phyloP scores from a whole-genome alignment of 2,329 filamentous ascomycete species.

The Colletotrichum sp. region DNA sequence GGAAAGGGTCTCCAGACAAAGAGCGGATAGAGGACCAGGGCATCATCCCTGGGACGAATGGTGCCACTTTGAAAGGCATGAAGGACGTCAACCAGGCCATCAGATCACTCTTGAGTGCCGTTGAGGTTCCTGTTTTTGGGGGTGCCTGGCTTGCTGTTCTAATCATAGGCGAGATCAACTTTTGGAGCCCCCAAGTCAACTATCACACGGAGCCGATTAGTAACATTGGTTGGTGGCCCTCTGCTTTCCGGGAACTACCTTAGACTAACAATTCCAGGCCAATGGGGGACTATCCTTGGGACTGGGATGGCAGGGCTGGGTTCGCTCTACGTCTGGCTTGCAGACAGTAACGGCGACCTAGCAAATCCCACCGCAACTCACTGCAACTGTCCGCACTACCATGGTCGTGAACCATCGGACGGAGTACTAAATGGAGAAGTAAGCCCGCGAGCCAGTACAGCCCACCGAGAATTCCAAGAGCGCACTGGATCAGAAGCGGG shows the following conservation, averaged over 20 bases:
- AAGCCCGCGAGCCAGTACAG: background rate
- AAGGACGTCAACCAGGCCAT: constrained; percentile 61
- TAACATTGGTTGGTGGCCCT: constrained; percentile 55
- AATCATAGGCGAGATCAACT: constrained; percentile 67
- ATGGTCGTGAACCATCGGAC: background rate
- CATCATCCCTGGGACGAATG: constrained; percentile 57
- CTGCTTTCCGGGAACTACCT: too few relatives aligned
- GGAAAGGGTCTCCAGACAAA: constrained; percentile 31
- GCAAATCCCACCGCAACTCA: constrained; percentile 17
- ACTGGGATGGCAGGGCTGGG: constrained; percentile 62
- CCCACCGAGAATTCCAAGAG: background rate
- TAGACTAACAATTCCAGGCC: constrained; percentile 39
- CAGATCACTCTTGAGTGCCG: constrained; percentile 55
- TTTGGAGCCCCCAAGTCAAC: constrained; percentile 59
- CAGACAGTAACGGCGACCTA: constrained; percentile 29
- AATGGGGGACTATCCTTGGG: constrained; percentile 66
- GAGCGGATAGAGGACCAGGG: constrained; percentile 36
- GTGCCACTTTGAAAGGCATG: constrained; percentile 56
- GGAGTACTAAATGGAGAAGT: background rate
- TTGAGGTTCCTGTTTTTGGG: constrained; percentile 64
- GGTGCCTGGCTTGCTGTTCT: constrained; percentile 64
- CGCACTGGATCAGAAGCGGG: background rate
- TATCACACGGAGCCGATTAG: constrained; percentile 68
- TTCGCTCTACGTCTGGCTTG: constrained; percentile 60
- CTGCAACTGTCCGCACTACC: background rate